Evolutionary conservation across 441 rosid species (phyloP), one percentile per base, ranked within the genome.

Genomic region (Francoa sonchifolia): DNA sequence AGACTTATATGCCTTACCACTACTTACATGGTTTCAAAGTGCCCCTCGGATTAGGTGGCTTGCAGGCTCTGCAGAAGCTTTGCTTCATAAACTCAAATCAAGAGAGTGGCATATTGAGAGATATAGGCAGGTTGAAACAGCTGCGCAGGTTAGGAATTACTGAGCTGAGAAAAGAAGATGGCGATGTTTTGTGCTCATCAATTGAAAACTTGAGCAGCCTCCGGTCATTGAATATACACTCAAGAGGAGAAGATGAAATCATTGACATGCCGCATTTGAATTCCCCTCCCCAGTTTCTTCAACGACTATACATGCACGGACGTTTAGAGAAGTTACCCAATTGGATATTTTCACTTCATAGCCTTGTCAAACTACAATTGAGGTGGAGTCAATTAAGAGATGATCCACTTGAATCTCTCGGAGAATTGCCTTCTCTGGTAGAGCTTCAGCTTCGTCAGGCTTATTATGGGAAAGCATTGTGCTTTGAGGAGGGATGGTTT

Each of bases 241-340:
- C 54, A 15, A 12, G 1, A 9, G 27, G 12, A 9, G 18, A 27
- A 6, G 25, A 22, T 26, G 44, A 38, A 10, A 10, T 9, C 14
- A 8, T 48, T 3, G 34, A 48, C 8, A 28, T 48, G 29, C 14
- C 37, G 34, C 2, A 19, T 16, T 44, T 38, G 18, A 26, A 16
- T 14, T 38, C 53, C 19, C 44, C 53, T 9, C 53, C 44, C 12
- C 44, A 34, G 19, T 36, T 48, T 16, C 53, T 48, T 38, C 53
- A 48, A 39, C 11, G 53, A 18, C 21, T 48, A 17, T 48, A 48
- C 21, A 19, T 48, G 19, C 37, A 32, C n/a, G 31, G 53, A 12
- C 15, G 6, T 25, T 18, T 48, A 20, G 10, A 3, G 25, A 21
- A 25, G 16, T 16, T 48, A 5, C 53, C 53, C 0, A 29, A 11